phyloP scores from a whole-genome alignment of 768 basidiomycete species.

The Tylopilus cervinicoccineus region DNA sequence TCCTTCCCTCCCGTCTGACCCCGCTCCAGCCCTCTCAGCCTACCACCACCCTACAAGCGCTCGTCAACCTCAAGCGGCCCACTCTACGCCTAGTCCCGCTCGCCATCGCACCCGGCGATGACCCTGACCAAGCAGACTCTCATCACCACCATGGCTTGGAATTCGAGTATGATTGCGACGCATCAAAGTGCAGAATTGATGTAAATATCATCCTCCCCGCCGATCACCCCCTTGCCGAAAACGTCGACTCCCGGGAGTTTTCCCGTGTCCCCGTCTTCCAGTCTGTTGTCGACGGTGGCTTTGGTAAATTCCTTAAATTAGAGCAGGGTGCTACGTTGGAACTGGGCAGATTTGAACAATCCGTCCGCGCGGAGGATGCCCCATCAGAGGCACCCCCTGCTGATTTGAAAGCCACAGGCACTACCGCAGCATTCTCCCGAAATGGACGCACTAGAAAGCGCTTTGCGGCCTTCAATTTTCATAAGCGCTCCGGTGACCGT shows the following conservation, averaged over 20 bases:
- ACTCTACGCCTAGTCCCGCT: constrained; percentile 76
- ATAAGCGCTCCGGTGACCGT: constrained; percentile 47
- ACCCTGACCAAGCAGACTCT: constrained; percentile 41
- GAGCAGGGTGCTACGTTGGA: constrained; percentile 80
- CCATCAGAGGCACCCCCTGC: constrained; percentile 11
- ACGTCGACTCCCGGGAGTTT: constrained; percentile 32
- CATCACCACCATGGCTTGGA: constrained; percentile 75
- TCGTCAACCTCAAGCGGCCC: constrained; percentile 92
- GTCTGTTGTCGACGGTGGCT: constrained; percentile 73
- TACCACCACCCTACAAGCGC: constrained; percentile 89
- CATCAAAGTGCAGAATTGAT: constrained; percentile 77
- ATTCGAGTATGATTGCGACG: constrained; percentile 91
- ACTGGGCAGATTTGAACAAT: constrained; percentile 66
- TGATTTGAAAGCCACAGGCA: constrained; percentile 7
- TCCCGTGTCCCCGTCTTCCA: constrained; percentile 36
- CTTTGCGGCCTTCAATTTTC: constrained; percentile 67
- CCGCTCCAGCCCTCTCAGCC: constrained; percentile 62
- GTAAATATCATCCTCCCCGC: constrained; percentile 72
- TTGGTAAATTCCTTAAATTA: constrained; percentile 66
- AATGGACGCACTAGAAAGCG: constrained; percentile 41
- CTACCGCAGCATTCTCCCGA: constrained; percentile 14
- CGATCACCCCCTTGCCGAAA: constrained; percentile 51
- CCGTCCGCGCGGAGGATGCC: constrained; percentile 1
- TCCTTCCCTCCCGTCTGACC: background rate
- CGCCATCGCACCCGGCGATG: constrained; percentile 41